These are phyloP conservation scores for Leishmania gerbilli DNA, from an alignment of 208 protist genomes.

Conservation along the genomic window DNA sequence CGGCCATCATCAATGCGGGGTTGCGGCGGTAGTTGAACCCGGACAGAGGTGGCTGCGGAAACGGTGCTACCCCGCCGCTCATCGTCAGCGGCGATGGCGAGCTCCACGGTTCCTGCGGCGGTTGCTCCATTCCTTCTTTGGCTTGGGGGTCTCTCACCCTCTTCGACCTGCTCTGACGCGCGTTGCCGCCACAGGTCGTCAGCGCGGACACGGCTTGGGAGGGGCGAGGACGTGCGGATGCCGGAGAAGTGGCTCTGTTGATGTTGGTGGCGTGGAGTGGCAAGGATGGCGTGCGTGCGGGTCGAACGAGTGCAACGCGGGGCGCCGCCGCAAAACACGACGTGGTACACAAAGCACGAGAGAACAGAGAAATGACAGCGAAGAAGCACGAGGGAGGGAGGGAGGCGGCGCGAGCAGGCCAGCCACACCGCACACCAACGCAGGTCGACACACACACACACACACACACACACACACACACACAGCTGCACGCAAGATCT, in stretches of 20 bases:
- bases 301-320: too few species aligned
- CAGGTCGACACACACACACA: neutral
- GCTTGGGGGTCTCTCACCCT: neutral
- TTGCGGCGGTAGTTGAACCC: slow-evolving; percentile 32
- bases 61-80: neutral
- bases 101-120: neutral
- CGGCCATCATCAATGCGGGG: slow-evolving; percentile 7
- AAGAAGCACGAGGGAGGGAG: neutral
- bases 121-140: neutral
- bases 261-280: neutral
- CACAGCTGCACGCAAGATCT: neutral
- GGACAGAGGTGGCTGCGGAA: neutral
- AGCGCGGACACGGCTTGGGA: neutral
- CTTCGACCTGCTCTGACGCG: neutral
- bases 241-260: neutral
- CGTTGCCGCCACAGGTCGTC: neutral
- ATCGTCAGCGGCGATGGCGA: neutral
- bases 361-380: too few species aligned
- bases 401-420: neutral
- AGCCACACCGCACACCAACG: neutral
- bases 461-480: neutral
- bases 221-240: neutral
- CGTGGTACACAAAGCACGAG: too few species aligned
- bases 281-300: neutral
- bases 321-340: too few species aligned